Evolutionary conservation across 148 eudicot genomes (phyloP).

Genomic region (Chenopodium suecicum): DNA sequence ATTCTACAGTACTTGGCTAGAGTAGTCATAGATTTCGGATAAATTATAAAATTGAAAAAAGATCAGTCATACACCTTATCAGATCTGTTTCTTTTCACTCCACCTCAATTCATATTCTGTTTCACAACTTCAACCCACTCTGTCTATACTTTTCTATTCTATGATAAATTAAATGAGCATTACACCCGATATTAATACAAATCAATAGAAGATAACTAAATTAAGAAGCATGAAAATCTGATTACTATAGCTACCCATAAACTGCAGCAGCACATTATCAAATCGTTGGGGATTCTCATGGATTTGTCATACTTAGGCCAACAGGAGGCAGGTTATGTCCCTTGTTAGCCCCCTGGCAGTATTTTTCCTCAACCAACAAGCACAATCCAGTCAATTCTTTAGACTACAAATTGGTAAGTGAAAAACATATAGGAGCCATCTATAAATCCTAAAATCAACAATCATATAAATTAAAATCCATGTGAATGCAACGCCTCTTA

Average conservation of each 20-base stretch:
- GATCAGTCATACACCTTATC: slow-evolving; percentile 10
- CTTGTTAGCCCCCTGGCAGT: neutral
- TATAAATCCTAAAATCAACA: neutral
- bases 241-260: neutral
- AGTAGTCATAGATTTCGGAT: slow-evolving; percentile 7
- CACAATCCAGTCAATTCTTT: neutral
- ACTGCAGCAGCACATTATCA: neutral
- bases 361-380: neutral
- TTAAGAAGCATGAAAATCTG: neutral
- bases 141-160: neutral
- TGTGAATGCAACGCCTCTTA: neutral
- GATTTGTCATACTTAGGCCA: neutral
- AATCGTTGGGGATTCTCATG: neutral
- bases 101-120: neutral
- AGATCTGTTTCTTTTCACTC: neutral
- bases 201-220: neutral
- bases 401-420: neutral
- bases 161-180: neutral
- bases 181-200: neutral
- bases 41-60: neutral
- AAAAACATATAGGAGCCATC: neutral
- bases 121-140: neutral
- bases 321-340: neutral
- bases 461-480: neutral
- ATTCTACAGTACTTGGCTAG: slow-evolving; percentile 19